These are phyloP conservation scores for Termitomyces sp. DNA, from an alignment of 768 basidiomycete species.

Conservation along the genomic window DNA sequence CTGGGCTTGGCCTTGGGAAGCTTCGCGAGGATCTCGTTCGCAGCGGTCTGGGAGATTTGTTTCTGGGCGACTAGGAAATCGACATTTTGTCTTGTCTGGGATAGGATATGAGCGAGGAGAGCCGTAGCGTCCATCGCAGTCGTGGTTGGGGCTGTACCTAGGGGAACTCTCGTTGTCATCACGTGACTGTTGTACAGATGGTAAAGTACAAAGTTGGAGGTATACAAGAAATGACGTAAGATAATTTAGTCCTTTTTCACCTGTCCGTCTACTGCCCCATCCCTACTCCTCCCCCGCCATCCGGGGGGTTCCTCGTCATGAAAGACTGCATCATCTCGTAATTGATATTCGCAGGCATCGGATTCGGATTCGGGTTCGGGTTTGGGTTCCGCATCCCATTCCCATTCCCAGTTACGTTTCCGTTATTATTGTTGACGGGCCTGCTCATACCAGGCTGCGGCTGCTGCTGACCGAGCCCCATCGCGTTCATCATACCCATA, in stretches of 20 bases:
- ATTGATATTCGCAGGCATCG: constrained; percentile 23
- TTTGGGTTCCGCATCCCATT: constrained; percentile 10
- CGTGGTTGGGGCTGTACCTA: neutral
- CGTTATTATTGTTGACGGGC: too few species aligned
- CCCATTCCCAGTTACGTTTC: neutral
- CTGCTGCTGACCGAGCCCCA: constrained; percentile 17
- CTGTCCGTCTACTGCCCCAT: too few species aligned
- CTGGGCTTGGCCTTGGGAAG: constrained; percentile 18
- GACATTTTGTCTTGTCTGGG: constrained; percentile 50
- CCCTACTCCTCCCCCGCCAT: constrained; percentile 10
- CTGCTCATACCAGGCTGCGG: constrained; percentile 14
- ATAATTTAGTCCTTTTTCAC: neutral
- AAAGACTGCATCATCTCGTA: constrained; percentile 40
- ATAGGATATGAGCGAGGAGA: constrained; percentile 38
- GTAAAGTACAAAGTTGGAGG: neutral
- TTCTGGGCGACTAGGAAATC: constrained; percentile 47
- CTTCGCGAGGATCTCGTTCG: constrained; percentile 37
- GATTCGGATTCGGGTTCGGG: too few species aligned
- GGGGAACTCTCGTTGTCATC: too few species aligned
- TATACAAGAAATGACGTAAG: constrained; percentile 6
- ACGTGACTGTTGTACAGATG: constrained; percentile 1
- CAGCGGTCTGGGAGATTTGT: constrained; percentile 41
- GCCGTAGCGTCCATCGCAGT: constrained; percentile 9
- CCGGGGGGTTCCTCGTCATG: constrained; percentile 27
- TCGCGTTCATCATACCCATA: constrained; percentile 14